Evolutionary conservation across 352 stramenopile genomes (phyloP).

Genomic region (Globisporangium polare): DNA sequence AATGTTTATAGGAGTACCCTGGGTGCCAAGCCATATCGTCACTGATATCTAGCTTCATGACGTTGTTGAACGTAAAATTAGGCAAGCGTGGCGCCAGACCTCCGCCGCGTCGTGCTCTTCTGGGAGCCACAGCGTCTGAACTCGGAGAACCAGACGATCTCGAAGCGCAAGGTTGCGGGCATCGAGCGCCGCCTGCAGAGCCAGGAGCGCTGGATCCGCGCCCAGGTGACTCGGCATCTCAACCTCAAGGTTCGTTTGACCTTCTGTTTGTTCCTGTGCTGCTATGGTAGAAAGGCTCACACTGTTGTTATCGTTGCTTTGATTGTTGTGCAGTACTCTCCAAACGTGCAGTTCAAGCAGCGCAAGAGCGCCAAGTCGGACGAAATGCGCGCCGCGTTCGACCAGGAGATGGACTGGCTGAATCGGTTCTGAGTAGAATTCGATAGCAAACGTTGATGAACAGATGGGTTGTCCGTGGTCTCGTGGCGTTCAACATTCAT

Average conservation of each 20-base stretch:
- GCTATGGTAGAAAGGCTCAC: background rate
- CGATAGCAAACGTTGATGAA: background rate
- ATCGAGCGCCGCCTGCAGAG: constrained; percentile 60
- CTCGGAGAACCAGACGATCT: constrained; percentile 67
- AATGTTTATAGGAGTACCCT: background rate
- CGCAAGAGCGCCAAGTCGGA: constrained; percentile 61
- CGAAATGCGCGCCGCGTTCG: constrained; percentile 54
- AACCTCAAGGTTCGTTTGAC: constrained; percentile 64
- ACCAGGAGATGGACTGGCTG: constrained; percentile 78
- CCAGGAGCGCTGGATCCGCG: constrained; percentile 64
- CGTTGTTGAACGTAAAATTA: constrained; percentile 9
- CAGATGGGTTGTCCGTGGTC: background rate
- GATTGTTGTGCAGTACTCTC: constrained; percentile 46
- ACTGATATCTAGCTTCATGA: background rate
- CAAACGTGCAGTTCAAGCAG: constrained; percentile 75
- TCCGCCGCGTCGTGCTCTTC: constrained; percentile 61
- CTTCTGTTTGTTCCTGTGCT: background rate
- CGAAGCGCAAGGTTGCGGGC: constrained; percentile 67
- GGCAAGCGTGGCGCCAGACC: constrained; percentile 65
- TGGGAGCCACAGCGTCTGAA: constrained; percentile 70
- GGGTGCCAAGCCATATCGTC: background rate
- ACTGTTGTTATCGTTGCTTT: background rate
- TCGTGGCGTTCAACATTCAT: too few species aligned
- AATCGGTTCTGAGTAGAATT: constrained; percentile 31
- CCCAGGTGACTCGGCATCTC: constrained; percentile 65